A percentile compares a stretch with the other conserved stretches of the same genome.
These are phyloP conservation scores for Blastosporella zonata DNA, from an alignment of 1,284 basidiomycete species.

Conservation along the genomic window DNA sequence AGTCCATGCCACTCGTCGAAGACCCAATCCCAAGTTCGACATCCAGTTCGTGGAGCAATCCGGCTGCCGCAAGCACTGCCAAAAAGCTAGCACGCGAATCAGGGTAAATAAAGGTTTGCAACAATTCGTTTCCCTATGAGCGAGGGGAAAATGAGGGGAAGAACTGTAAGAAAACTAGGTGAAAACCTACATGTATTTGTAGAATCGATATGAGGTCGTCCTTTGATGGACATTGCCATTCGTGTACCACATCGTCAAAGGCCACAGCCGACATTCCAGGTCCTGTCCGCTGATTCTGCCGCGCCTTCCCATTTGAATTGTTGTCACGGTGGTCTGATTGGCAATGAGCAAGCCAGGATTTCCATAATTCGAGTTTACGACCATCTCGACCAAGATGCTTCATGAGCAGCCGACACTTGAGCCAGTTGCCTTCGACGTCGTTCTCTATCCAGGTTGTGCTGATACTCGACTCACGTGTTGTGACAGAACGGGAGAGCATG, in stretches of 20 bases:
- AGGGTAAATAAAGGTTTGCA: constrained; percentile 63
- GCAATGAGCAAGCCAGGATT: constrained; percentile 51
- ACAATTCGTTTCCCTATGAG: constrained; percentile 49
- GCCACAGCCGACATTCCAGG: constrained; percentile 33
- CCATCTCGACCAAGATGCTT: constrained; percentile 58
- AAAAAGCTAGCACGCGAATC: constrained; percentile 66
- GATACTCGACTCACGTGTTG: constrained; percentile 23
- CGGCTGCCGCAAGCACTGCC: constrained; percentile 45
- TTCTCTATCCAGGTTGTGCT: constrained; percentile 38
- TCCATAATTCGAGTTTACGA: constrained; percentile 70
- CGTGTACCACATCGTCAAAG: constrained; percentile 11
- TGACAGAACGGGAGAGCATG: constrained; percentile 24
- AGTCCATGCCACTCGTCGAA: constrained; percentile 39
- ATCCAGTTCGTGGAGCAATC: constrained; percentile 41
- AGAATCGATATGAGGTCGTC: constrained; percentile 50
- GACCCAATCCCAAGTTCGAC: constrained; percentile 28
- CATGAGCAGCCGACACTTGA: constrained; percentile 51
- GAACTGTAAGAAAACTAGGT: neutral
- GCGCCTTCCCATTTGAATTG: constrained; percentile 27
- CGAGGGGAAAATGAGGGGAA: constrained; percentile 3
- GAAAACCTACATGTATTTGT: constrained; percentile 52
- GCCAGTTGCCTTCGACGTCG: constrained; percentile 59
- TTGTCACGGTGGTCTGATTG: constrained; percentile 21
- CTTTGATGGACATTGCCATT: constrained; percentile 30
- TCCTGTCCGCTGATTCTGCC: constrained; percentile 43